Evolutionary conservation across 1,284 basidiomycete species (phyloP), one percentile per base, ranked within the genome.

Genomic region (Rhodotorula sp.): DNA sequence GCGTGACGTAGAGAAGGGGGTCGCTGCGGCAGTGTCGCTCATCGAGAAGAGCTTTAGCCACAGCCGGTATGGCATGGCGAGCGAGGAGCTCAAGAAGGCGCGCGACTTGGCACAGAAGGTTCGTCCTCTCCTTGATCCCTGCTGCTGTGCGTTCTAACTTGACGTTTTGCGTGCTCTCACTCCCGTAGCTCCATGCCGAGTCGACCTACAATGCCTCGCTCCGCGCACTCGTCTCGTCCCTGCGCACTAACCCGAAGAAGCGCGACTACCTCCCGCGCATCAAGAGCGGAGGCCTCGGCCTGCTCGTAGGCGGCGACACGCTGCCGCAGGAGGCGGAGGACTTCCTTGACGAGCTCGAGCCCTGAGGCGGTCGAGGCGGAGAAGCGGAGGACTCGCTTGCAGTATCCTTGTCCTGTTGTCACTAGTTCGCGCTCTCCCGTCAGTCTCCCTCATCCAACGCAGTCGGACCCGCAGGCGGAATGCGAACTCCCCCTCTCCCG

Each of bases 21-120:
- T 73, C 8, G 44, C 53, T 1, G 46, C 51, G 9, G 68, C 68
- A 3, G 36, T 27, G 39, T 51, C 44, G n/a, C 27, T 61, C 12
- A 37, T 69, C 68, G 56, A 66, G 27, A 58, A 41, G 37, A 67
- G 65, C 39, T 73, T 73, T 61, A 66, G 62, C 36, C 53, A 25
- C 48, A 48, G 56, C 46, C 58, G 65, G 32, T 73, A 70, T 34
- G 48, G 32, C 21, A 48, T 53, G 29, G 71, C 65, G 32, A 44
- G 51, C 8, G 48, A 66, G 10, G 53, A 44, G 34, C 34, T 73
- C 13, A 36, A 41, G 7, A 29, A 7, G 22, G 68, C 71, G 13
- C 64, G 64, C 27, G 29, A 44, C 15, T 39, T 41, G 39, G 53
- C 65, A 7, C 54, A 59, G 34, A 22, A 58, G 66, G 70, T 71